phyloP scores from a whole-genome alignment of 2,329 filamentous ascomycete species.

The Juglanconis oblonga region DNA sequence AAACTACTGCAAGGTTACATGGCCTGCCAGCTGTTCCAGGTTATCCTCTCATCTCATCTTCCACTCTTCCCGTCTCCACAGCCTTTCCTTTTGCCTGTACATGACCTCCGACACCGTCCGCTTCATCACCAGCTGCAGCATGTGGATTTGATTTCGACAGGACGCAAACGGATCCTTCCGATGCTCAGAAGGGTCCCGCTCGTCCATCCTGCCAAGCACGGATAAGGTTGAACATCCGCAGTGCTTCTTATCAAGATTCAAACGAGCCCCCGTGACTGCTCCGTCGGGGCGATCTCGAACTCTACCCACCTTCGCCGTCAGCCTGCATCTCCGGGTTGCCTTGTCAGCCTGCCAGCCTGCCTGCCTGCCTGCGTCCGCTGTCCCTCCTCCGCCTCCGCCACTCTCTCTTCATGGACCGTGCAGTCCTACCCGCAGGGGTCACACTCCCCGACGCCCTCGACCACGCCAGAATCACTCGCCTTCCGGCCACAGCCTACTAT shows the following conservation, averaged over 20 bases:
- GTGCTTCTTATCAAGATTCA: not conserved
- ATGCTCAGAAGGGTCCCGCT: not conserved
- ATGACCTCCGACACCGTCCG: not conserved
- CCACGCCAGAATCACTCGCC: slow-evolving; percentile 45
- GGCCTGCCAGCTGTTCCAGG: slow-evolving; percentile 2
- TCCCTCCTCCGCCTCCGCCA: slow-evolving; percentile 8
- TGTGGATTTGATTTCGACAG: not conserved
- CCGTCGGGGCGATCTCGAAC: not conserved
- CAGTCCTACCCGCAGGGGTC: slow-evolving; percentile 12
- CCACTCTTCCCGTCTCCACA: too few relatives aligned
- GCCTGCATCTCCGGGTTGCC: not conserved
- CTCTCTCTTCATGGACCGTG: slow-evolving; percentile 8
- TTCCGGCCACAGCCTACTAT: slow-evolving; percentile 74
- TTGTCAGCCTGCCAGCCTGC: not conserved
- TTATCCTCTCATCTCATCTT: not conserved
- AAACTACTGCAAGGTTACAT: slow-evolving; percentile 4
- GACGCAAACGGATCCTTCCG: not conserved
- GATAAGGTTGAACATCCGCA: not conserved
- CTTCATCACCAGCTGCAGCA: not conserved
- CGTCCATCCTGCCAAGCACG: not conserved
- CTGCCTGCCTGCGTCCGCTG: not conserved
- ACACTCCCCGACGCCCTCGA: slow-evolving; percentile 49
- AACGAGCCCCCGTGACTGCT: not conserved
- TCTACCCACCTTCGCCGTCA: not conserved
- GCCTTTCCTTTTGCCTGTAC: not conserved